These are phyloP conservation scores for Cryomyces antarcticus DNA, from an alignment of 495 filamentous ascomycete genomes.

Conservation along the genomic window DNA sequence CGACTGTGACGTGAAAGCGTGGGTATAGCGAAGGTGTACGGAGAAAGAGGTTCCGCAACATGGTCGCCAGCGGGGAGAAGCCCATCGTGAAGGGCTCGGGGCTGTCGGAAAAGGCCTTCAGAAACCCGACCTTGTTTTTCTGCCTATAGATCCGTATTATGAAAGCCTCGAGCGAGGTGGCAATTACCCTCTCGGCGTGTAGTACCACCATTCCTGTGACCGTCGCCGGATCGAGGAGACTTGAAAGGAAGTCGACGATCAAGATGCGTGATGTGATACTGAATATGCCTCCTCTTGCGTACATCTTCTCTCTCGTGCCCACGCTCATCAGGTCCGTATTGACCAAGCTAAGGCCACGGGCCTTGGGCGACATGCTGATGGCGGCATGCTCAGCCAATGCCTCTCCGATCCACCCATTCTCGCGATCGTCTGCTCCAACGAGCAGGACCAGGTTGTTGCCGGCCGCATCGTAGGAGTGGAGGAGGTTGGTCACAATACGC, in stretches of 20 bases:
- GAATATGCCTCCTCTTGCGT: conserved; percentile 72
- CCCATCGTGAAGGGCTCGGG: conserved; percentile 82
- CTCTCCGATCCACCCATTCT: conserved; percentile 40
- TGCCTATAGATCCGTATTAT: conserved; percentile 86
- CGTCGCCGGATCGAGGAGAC: conserved; percentile 56
- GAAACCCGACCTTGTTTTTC: conserved; percentile 77
- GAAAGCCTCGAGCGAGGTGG: conserved; percentile 84
- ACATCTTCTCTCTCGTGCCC: conserved; percentile 69
- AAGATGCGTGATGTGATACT: conserved; percentile 93
- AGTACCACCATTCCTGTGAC: conserved; percentile 77
- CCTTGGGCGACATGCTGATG: conserved; percentile 53
- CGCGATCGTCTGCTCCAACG: conserved; percentile 77
- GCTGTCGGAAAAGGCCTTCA: conserved; percentile 91
- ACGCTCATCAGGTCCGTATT: conserved; percentile 90
- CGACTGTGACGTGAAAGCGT: conserved; percentile 80
- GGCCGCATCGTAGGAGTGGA: conserved; percentile 90
- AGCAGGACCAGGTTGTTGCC: conserved; percentile 82
- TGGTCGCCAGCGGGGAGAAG: conserved; percentile 72
- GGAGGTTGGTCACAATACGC: conserved; percentile 74
- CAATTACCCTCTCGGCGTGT: conserved; percentile 71
- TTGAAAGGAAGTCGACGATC: conserved; percentile 78
- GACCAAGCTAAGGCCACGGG: conserved; percentile 70
- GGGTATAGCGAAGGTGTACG: conserved; percentile 81
- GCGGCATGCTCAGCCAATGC: conserved; percentile 86
- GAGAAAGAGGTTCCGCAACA: conserved; percentile 85